Base-by-base conservation (phyloP, 1,139 yeast species). In the Candida labiduridarum region DNA sequence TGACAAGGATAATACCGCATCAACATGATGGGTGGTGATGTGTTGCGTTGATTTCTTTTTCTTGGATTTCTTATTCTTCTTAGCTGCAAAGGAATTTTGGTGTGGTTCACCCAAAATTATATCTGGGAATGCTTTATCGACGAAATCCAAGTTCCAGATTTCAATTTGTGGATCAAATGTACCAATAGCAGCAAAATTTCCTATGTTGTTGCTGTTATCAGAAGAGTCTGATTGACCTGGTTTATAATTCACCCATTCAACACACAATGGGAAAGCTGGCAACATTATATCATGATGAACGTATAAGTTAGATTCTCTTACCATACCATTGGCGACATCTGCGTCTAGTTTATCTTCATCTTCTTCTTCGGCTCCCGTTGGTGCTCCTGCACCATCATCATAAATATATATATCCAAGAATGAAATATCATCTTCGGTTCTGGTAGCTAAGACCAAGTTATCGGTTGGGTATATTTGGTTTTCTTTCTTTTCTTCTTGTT, bases 141-240 rank as follows among this genome's bases (percentile, higher is more conserved):
- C 79, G 56, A 87, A 85, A 68, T 94, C 99, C 61, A 94, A 76
- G 69, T 94, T 90, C 99, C 99, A 95, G 54, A 94, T 79, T 70
- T 94, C 99, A 67, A 94, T 94, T 64, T 89, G 96, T 38, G 99
- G 99, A 61, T 94, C 99, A 67, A 94, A 92, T 1, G 99, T 89
- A 65, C 99, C 98, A 56, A 94, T 78, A 12, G 99, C 99, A 1
- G 96, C 98, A 68, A 89, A 90, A 67, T 91, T 94, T 9, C 96
- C 97, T 39, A 84, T 73, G 54, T 81, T 79, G 41, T 67, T 59
- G 36, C 25, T 25, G 38, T 35, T 35, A 14, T 47, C 49, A 9
- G 44, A n/a, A 1, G 56, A 64, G n/a, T 63, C 72, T 33, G 66
- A 71, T 47, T 59, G 59, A 9, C 77, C 79, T 31, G 92, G 90